A percentile compares a stretch with the other conserved stretches of the same genome.
phyloP scores from a whole-genome alignment of 345 rosid species.

The Cardamine resedifolia region DNA sequence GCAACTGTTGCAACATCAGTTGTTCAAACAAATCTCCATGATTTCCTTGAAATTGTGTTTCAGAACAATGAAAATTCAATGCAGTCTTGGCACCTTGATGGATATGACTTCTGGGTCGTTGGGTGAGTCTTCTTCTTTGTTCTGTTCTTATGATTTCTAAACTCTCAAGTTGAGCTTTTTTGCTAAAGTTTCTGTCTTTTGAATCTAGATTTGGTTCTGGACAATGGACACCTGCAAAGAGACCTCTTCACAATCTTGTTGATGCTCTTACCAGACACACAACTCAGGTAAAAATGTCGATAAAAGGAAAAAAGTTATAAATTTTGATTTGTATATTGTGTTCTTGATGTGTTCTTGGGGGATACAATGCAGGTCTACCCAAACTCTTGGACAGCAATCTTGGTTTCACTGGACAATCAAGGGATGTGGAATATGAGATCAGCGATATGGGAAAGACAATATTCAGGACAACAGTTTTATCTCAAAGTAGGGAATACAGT shows the following conservation, averaged over 20 bases:
- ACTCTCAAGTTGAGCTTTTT: background rate
- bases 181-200: slow-evolving; percentile 7
- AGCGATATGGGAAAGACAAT: slow-evolving; percentile 83
- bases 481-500: slow-evolving; percentile 67
- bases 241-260: slow-evolving; percentile 62
- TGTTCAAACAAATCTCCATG: slow-evolving; percentile 54
- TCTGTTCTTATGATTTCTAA: background rate
- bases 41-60: slow-evolving; percentile 71
- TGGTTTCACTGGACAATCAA: slow-evolving; percentile 84
- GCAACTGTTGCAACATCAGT: slow-evolving; percentile 64
- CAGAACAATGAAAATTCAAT: slow-evolving; percentile 64
- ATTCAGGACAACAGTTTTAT: slow-evolving; percentile 86
- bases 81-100: slow-evolving; percentile 98
- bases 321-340: background rate
- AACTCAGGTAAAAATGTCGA: slow-evolving; percentile 53
- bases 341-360: background rate
- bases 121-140: slow-evolving; percentile 55
- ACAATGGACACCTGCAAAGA: slow-evolving; percentile 59
- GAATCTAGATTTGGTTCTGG: slow-evolving; percentile 65
- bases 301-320: background rate
- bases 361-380: slow-evolving; percentile 70
- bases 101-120: slow-evolving; percentile 88
- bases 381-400: slow-evolving; percentile 74
- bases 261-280: slow-evolving; percentile 86
- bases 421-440: slow-evolving; percentile 99